Percentiles rank a stretch among this genome's conserved stretches.
Conservation (phyloP, 2,329 filamentous ascomycete species). For the Thielaviopsis cerberus region DNA sequence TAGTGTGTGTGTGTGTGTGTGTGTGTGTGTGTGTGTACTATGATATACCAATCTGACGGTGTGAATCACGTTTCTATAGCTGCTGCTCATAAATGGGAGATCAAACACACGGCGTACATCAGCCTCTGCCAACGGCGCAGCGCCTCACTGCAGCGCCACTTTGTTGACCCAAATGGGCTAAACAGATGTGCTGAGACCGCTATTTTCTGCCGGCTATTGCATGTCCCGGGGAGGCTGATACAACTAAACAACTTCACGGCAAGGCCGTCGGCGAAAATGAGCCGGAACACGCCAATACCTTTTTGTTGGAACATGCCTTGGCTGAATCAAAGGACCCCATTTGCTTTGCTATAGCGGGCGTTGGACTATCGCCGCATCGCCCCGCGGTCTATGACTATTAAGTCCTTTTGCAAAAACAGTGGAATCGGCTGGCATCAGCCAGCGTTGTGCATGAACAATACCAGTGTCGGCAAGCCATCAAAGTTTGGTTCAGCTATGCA, state of each 20-base stretch:
- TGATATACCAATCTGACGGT: background rate
- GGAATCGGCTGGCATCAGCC: no score
- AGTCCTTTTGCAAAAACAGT: no score
- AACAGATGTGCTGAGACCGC: background rate
- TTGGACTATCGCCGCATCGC: no score
- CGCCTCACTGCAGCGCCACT: background rate
- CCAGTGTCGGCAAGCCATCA: background rate
- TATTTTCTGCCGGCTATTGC: background rate
- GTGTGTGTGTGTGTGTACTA: no score
- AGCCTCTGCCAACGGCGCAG: background rate
- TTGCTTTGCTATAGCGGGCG: no score
- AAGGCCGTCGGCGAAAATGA: background rate
- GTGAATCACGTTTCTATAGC: background rate
- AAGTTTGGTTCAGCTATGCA: background rate
- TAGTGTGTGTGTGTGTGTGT: background rate
- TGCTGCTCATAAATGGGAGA: background rate
- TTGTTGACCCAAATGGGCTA: background rate
- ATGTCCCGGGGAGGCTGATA: background rate
- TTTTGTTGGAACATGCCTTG: no score
- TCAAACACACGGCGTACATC: background rate
- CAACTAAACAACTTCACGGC: background rate
- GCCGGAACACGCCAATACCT: no score
- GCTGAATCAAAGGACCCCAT: no score
- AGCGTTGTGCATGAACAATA: background rate
- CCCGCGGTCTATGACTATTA: no score